Conservation (phyloP, 176 grass and related monocot genomes). For the Raddia guianensis region DNA sequence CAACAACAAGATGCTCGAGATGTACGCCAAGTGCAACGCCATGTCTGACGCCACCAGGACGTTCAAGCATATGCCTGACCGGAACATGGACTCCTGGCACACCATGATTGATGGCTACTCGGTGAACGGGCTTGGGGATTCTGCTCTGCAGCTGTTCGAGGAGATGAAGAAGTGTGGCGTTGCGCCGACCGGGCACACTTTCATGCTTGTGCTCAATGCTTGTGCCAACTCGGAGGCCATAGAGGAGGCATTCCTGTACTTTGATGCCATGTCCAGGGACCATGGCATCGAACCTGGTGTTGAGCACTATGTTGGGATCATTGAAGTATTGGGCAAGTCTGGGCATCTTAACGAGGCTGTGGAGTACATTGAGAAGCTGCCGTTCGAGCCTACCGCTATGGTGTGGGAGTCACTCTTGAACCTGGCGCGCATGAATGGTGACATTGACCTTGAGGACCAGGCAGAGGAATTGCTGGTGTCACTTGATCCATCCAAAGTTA, state of each 20-base stretch:
- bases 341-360: constrained; percentile 79
- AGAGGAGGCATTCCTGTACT: constrained; percentile 81
- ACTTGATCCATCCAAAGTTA: constrained; percentile 57
- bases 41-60: constrained; percentile 73
- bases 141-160: constrained; percentile 69
- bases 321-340: constrained; percentile 79
- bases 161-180: constrained; percentile 58
- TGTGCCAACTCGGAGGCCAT: constrained; percentile 85
- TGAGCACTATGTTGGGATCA: constrained; percentile 72
- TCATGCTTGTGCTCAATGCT: constrained; percentile 57
- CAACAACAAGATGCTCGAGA: constrained; percentile 75
- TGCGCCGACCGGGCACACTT: constrained; percentile 50
- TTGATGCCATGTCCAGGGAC: constrained; percentile 70
- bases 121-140: constrained; percentile 59
- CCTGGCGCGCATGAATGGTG: constrained; percentile 68
- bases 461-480: constrained; percentile 64
- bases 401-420: constrained; percentile 75
- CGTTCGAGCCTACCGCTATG: constrained; percentile 58
- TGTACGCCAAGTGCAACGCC: constrained; percentile 61
- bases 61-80: constrained; percentile 85
- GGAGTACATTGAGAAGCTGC: constrained; percentile 83
- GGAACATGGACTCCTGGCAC: constrained; percentile 81
- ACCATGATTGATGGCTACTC: constrained; percentile 81
- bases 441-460: constrained; percentile 83
- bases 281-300: constrained; percentile 61